Conservation (phyloP, 352 stramenopile species). For the Globisporangium parvum region DNA sequence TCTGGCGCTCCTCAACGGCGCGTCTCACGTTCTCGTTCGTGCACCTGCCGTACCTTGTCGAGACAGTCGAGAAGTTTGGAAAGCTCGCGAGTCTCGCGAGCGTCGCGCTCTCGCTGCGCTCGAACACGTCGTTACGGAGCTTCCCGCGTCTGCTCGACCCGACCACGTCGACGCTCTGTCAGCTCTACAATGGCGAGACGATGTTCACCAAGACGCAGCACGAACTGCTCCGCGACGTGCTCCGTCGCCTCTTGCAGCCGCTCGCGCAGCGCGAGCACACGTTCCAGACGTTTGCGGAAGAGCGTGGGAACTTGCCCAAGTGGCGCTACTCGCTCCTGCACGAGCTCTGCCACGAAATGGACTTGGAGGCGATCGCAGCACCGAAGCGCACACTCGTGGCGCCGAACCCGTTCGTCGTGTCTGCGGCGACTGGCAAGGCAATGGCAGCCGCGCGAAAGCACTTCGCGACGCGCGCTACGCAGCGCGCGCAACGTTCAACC, state of each 20-base stretch:
- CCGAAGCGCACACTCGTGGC: no score
- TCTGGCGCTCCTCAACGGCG: not conserved
- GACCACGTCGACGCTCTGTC: conserved; percentile 7
- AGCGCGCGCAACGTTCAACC: no score
- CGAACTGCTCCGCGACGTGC: not conserved
- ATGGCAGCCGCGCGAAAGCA: no score
- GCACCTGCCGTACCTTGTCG: conserved; percentile 1
- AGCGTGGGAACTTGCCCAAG: conserved; percentile 19
- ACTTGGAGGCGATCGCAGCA: conserved; percentile 8
- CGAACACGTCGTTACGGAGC: not conserved
- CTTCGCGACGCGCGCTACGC: no score
- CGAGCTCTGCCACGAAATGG: conserved; percentile 31
- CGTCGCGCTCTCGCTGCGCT: not conserved
- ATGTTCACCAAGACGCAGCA: conserved; percentile 34
- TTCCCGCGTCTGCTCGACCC: no score
- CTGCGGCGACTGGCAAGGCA: no score
- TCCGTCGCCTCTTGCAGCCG: not conserved
- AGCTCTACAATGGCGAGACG: conserved; percentile 32
- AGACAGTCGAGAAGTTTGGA: not conserved
- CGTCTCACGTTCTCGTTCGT: not conserved
- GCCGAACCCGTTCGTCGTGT: no score
- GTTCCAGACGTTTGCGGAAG: conserved; percentile 1
- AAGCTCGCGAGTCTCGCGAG: not conserved
- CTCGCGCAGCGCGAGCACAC: conserved; percentile 4
- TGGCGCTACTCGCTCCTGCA: conserved; percentile 39